These are phyloP conservation scores for Litchi chinensis DNA, from an alignment of 345 rosid genomes.

Conservation along the genomic window DNA sequence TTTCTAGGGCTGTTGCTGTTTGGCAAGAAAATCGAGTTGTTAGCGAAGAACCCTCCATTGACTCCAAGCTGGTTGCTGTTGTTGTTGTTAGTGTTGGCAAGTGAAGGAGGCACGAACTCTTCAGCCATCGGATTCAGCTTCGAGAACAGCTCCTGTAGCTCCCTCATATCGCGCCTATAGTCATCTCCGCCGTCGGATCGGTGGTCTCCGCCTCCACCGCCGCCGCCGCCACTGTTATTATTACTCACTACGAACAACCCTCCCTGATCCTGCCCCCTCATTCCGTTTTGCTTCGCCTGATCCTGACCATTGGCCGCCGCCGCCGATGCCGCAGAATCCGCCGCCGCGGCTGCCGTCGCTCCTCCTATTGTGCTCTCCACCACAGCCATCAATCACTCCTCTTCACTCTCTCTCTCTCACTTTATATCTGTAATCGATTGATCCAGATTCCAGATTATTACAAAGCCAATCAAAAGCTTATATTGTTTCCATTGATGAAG, in stretches of 20 bases:
- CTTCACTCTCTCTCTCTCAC: conserved; percentile 6
- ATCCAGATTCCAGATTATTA: conserved; percentile 1
- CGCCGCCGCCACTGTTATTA: not conserved
- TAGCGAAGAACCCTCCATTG: conserved; percentile 46
- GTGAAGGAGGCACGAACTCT: conserved; percentile 91
- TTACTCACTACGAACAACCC: conserved; percentile 17
- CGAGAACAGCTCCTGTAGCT: conserved; percentile 83
- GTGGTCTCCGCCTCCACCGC: not conserved
- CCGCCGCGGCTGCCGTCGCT: conserved; percentile 46
- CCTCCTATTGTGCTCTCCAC: conserved; percentile 46
- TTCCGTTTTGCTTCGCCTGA: conserved; percentile 40
- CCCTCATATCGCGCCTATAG: conserved; percentile 65
- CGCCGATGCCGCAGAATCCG: conserved; percentile 29
- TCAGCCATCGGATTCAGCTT: conserved; percentile 93
- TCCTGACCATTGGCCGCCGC: conserved; percentile 43
- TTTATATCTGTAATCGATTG: conserved; percentile 8
- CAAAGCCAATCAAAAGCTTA: conserved; percentile 15
- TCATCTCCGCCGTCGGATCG: conserved; percentile 49
- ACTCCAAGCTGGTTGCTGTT: conserved; percentile 30
- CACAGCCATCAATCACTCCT: conserved; percentile 52
- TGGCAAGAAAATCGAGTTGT: conserved; percentile 30
- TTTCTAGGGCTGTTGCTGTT: conserved; percentile 32
- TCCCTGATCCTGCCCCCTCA: conserved; percentile 36
- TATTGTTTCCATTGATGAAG: conserved; percentile 26
- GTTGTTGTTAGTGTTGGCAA: conserved; percentile 35